phyloP scores from a whole-genome alignment of 345 rosid species.

The Hibiscus trionum region DNA sequence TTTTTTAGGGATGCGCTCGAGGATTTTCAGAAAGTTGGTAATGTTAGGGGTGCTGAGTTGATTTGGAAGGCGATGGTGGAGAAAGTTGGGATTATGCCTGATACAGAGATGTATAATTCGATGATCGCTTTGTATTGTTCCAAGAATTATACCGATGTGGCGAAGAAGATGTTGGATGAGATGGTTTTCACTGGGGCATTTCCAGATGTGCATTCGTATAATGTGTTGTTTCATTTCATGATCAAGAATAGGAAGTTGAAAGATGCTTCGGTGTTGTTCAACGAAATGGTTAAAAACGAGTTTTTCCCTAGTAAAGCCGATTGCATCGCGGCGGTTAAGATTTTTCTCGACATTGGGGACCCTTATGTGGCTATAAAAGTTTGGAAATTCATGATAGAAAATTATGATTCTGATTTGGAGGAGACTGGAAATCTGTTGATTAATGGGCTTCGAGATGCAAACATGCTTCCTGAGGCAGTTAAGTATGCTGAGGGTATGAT shows the following conservation, averaged over 20 bases:
- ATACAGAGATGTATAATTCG: conserved; percentile 38
- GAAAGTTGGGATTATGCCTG: conserved; percentile 31
- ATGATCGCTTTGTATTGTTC: conserved; percentile 42
- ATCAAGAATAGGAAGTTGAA: conserved; percentile 32
- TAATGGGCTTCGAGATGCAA: conserved; percentile 34
- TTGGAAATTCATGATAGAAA: conserved; percentile 51
- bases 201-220: conserved; percentile 39
- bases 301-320: conserved; percentile 26
- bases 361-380: conserved; percentile 36
- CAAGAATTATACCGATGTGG: conserved; percentile 22
- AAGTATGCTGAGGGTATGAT: conserved; percentile 50
- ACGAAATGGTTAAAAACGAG: conserved; percentile 53
- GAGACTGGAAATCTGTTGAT: conserved; percentile 46
- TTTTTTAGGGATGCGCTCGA: conserved; percentile 31
- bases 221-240: conserved; percentile 37
- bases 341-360: conserved; percentile 27
- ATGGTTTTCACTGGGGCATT: conserved; percentile 46
- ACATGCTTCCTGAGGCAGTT: conserved; percentile 51
- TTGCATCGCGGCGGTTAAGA: conserved; percentile 33
- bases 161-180: conserved; percentile 37
- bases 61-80: conserved; percentile 42
- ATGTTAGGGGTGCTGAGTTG: conserved; percentile 30
- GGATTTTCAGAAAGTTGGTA: conserved; percentile 22
- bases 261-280: conserved; percentile 33
- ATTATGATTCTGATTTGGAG: conserved; percentile 34